These are phyloP conservation scores for Cryphonectria parasitica DNA, from an alignment of 2,329 filamentous ascomycete genomes.

Conservation along the genomic window DNA sequence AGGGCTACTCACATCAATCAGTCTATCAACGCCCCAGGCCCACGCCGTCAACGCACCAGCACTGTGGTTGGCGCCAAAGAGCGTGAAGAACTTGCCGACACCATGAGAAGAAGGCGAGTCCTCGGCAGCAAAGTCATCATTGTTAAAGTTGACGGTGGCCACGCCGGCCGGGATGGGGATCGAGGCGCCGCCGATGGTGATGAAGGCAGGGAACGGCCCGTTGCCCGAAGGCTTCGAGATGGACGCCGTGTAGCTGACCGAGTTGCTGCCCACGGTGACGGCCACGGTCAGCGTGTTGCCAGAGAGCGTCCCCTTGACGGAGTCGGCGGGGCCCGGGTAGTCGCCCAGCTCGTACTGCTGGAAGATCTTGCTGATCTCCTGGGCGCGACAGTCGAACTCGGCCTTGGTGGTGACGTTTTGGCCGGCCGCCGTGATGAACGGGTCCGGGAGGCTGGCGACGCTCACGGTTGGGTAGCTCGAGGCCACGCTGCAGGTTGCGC, in stretches of 20 bases:
- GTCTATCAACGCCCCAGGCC: conserved; percentile 65
- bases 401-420: conserved; percentile 48
- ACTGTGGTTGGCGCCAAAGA: conserved; percentile 58
- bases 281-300: conserved; percentile 49
- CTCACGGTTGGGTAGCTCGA: conserved; percentile 42
- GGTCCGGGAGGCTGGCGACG: conserved; percentile 49
- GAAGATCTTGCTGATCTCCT: conserved; percentile 52
- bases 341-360: conserved; percentile 56
- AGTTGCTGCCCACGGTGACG: conserved; percentile 49
- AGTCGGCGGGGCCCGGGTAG: conserved; percentile 51
- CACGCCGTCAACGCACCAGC: conserved; percentile 64
- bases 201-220: conserved; percentile 59
- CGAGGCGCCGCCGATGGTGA: conserved; percentile 57
- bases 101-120: conserved; percentile 51
- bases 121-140: conserved; percentile 61
- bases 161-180: conserved; percentile 59
- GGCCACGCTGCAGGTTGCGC: conserved; percentile 41
- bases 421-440: conserved; percentile 51
- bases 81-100: conserved; percentile 61
- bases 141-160: conserved; percentile 62
- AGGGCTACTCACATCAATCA: conserved; percentile 52
- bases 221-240: conserved; percentile 49
- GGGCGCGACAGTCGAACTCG: conserved; percentile 52
- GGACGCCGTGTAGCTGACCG: conserved; percentile 48
- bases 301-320: conserved; percentile 49